Conservation (phyloP, 352 stramenopile species). For the Phytophthora hibernalis region DNA sequence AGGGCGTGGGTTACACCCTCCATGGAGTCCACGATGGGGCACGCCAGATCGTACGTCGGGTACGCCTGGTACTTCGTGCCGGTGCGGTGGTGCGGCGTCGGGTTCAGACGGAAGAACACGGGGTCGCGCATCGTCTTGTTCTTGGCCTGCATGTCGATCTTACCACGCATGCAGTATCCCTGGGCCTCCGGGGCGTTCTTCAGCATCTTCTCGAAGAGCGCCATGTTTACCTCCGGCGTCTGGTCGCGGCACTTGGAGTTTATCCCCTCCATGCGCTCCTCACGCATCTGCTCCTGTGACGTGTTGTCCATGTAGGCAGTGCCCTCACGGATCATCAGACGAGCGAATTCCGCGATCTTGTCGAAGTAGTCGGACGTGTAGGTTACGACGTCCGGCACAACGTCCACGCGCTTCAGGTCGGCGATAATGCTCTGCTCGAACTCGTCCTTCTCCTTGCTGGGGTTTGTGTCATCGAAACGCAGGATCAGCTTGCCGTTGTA, state of each 20-base stretch:
- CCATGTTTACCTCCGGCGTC: conserved; percentile 83
- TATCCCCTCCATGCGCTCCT: conserved; percentile 95
- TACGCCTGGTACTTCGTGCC: conserved; percentile 99
- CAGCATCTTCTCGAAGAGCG: conserved; percentile 98
- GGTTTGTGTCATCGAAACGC: conserved; percentile 99
- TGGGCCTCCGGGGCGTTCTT: conserved; percentile 86
- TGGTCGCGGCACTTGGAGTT: conserved; percentile 93
- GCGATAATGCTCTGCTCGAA: conserved; percentile 97
- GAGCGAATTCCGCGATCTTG: conserved; percentile 94
- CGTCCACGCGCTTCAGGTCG: conserved; percentile 89
- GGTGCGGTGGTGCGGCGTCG: conserved; percentile 88
- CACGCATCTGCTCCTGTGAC: conserved; percentile 96
- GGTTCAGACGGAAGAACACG: conserved; percentile 89
- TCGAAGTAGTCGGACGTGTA: conserved; percentile 99
- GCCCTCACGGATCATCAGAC: conserved; percentile 95
- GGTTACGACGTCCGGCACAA: conserved; percentile 84
- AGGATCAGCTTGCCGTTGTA: conserved; percentile 98
- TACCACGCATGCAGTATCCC: conserved; percentile 89
- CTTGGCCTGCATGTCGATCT: conserved; percentile 96
- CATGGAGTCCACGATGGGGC: conserved; percentile 98
- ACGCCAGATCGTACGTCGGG: conserved; percentile 99
- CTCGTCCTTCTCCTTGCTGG: conserved; percentile 99
- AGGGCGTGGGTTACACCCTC: conserved; percentile 99
- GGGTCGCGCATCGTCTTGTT: conserved; percentile 91
- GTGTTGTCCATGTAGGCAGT: conserved; percentile 99